These are phyloP conservation scores for Colletotrichum chrysophilum DNA, from an alignment of 2,329 filamentous ascomycete genomes.

Conservation along the genomic window DNA sequence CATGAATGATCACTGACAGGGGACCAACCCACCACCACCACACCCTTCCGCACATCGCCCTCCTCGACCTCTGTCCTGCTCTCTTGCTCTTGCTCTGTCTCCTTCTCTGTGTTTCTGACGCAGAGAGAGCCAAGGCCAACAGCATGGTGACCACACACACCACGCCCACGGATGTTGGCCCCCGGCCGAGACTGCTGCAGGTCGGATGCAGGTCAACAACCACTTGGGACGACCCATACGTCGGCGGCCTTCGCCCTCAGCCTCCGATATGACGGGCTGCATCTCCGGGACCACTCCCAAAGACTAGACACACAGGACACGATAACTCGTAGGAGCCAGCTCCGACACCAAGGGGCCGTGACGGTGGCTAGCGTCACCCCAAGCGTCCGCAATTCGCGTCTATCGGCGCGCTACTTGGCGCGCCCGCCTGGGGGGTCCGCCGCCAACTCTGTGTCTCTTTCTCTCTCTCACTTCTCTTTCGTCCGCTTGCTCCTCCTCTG, in stretches of 20 bases:
- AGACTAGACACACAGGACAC: not conserved
- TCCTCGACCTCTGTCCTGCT: not conserved
- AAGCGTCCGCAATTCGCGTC: not conserved
- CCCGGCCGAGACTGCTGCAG: not conserved
- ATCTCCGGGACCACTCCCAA: not conserved
- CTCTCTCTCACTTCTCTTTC: not conserved
- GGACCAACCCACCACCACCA: not conserved
- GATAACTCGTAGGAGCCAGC: not conserved
- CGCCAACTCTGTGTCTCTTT: not conserved
- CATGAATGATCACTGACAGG: not conserved
- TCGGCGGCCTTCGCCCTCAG: not conserved
- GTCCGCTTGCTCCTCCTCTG: not conserved
- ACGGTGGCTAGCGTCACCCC: not conserved
- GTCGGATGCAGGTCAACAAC: not conserved
- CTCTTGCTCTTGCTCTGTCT: not conserved
- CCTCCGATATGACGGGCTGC: not conserved
- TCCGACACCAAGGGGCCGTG: not conserved
- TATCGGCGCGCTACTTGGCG: slow-evolving; percentile 3
- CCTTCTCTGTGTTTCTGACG: not conserved
- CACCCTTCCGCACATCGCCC: not conserved
- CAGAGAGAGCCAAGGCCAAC: not conserved
- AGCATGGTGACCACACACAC: not conserved
- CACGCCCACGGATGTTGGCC: not conserved
- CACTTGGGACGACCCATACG: not conserved
- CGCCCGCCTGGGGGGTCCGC: not conserved